phyloP scores from a whole-genome alignment of 306 rosid species.

The Macrotyloma uniflorum region DNA sequence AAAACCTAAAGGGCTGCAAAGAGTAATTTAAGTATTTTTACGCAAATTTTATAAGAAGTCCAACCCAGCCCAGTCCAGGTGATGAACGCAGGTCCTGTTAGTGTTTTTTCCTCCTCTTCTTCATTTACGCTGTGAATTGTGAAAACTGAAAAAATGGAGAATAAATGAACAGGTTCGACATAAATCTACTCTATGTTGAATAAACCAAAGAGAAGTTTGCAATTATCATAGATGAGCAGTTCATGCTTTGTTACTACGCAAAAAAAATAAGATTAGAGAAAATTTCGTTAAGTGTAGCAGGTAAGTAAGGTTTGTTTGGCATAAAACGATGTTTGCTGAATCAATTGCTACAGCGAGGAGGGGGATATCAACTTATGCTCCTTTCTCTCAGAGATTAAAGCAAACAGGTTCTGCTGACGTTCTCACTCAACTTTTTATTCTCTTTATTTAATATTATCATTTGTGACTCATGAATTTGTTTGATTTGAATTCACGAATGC shows the following conservation, averaged over 20 bases:
- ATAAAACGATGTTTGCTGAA: constrained; percentile 39
- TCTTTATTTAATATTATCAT: background rate
- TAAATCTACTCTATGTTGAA: background rate
- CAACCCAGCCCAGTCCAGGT: background rate
- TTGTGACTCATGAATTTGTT: constrained; percentile 15
- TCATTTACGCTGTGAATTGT: background rate
- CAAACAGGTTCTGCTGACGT: constrained; percentile 65
- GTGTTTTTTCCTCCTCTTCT: background rate
- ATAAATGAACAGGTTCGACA: background rate
- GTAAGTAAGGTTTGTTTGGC: background rate
- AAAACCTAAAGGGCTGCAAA: no score
- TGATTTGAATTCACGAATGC: constrained; percentile 10
- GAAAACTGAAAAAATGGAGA: background rate
- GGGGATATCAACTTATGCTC: constrained; percentile 57
- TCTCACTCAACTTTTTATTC: background rate
- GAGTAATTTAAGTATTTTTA: no score
- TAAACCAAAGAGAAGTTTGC: background rate
- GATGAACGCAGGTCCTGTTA: background rate
- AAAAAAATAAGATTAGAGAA: background rate
- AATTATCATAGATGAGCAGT: background rate
- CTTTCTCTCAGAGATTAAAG: constrained; percentile 64
- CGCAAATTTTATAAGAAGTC: background rate
- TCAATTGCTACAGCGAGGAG: constrained; percentile 51
- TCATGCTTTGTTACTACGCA: background rate
- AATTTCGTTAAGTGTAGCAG: background rate